phyloP scores from a whole-genome alignment of 1,284 basidiomycete genomes.

The Hypsizygus ulmarius region DNA sequence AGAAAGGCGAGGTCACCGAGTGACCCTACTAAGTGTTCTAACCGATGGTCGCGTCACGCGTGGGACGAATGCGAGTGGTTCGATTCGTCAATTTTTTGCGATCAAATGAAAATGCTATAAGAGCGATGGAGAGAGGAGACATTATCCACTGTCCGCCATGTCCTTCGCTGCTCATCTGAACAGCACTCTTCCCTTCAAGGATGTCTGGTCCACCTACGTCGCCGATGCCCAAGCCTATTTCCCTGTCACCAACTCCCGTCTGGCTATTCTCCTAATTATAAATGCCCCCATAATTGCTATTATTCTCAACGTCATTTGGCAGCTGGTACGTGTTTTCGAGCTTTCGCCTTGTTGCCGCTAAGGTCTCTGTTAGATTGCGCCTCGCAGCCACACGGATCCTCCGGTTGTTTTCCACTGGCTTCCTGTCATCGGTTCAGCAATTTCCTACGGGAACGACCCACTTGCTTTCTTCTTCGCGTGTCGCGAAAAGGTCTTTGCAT shows the following conservation, averaged over 20 bases:
- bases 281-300: constrained; percentile 39
- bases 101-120: constrained; percentile 16
- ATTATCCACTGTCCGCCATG: constrained; percentile 15
- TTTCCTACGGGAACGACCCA: constrained; percentile 79
- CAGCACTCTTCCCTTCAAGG: constrained; percentile 34
- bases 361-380: constrained; percentile 37
- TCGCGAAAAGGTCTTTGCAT: constrained; percentile 70
- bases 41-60: neutral
- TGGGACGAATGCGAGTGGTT: constrained; percentile 19
- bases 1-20: too few species aligned
- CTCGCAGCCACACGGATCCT: constrained; percentile 58
- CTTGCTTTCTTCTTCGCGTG: constrained; percentile 77
- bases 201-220: constrained; percentile 48
- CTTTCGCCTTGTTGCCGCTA: neutral
- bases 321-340: constrained; percentile 32
- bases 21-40: too few species aligned
- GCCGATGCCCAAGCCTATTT: constrained; percentile 40
- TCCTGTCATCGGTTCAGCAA: constrained; percentile 77
- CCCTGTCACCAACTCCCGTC: constrained; percentile 30
- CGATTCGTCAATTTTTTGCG: constrained; percentile 23
- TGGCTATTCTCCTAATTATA: constrained; percentile 34
- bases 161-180: constrained; percentile 35
- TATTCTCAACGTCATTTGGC: constrained; percentile 40
- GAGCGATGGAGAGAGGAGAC: constrained; percentile 9
- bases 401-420: constrained; percentile 84